A percentile compares a stretch with the other conserved stretches of the same genome.
Evolutionary conservation across 2,329 filamentous ascomycete species (phyloP).

Genomic region (Lecanicillium sp.): DNA sequence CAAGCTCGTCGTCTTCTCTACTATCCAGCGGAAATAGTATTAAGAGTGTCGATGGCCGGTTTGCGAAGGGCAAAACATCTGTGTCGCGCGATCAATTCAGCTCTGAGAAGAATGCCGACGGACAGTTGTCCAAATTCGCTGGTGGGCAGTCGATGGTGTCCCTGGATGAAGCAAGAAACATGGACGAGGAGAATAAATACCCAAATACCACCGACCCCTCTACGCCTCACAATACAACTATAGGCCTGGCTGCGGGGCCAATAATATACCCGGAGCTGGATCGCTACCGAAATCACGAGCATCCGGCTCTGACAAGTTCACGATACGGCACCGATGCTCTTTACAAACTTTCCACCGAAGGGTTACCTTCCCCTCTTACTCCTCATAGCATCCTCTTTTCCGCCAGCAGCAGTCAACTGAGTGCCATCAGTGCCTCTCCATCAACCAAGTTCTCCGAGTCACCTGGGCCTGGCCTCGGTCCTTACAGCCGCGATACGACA

Average conservation of each 20-base stretch:
- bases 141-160: slow-evolving; percentile 5
- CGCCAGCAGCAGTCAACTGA: slow-evolving; percentile 45
- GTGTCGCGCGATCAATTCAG: slow-evolving; percentile 30
- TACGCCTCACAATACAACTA: too few relatives aligned
- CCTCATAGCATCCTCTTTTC: slow-evolving; percentile 49
- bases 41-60: slow-evolving; percentile 31
- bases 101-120: slow-evolving; percentile 18
- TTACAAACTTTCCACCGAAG: slow-evolving; percentile 53
- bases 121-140: slow-evolving; percentile 1
- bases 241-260: slow-evolving; percentile 18
- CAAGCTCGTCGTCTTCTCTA: slow-evolving; percentile 25
- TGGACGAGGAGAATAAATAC: too few relatives aligned
- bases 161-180: slow-evolving; percentile 3
- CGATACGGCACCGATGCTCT: slow-evolving; percentile 36
- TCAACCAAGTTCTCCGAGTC: slow-evolving; percentile 72
- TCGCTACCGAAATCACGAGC: slow-evolving; percentile 45
- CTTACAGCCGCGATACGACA: slow-evolving; percentile 71
- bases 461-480: slow-evolving; percentile 54
- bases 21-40: slow-evolving; percentile 23
- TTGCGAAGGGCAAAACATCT: slow-evolving; percentile 42
- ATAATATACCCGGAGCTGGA: slow-evolving; percentile 54
- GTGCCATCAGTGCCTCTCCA: slow-evolving; percentile 60
- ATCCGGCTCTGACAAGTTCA: slow-evolving; percentile 25
- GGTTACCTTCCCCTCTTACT: slow-evolving; percentile 58
- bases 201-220: too few relatives aligned